Evolutionary conservation across 2,329 filamentous ascomycete species (phyloP).

Genomic region (Sporothrix dimorphospora): DNA sequence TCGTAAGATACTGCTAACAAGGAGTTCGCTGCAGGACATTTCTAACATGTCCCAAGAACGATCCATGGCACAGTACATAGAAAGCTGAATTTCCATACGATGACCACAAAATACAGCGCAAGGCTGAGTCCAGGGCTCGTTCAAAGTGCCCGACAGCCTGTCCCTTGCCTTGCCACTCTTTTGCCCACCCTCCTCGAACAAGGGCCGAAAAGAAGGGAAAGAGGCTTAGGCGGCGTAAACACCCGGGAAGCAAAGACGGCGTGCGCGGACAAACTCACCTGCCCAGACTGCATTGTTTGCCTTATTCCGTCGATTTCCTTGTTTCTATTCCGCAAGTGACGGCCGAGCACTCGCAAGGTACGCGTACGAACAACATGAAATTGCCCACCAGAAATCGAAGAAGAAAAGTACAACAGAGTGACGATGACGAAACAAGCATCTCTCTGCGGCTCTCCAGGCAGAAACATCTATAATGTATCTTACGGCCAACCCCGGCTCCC

Average conservation of each 20-base stretch:
- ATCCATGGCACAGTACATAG: not conserved
- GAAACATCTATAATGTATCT: not conserved
- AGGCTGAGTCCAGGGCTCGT: not conserved
- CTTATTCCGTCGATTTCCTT: not conserved
- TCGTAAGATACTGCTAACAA: not conserved
- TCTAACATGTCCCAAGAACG: not conserved
- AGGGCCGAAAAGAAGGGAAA: not conserved
- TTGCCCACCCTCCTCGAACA: not conserved
- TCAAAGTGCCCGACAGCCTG: not conserved
- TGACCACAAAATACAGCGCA: not conserved
- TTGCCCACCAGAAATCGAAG: not conserved
- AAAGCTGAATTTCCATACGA: too few species aligned
- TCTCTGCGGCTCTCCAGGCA: not conserved
- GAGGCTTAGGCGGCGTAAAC: slow-evolving; percentile 10
- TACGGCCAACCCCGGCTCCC: not conserved
- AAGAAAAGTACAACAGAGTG: not conserved
- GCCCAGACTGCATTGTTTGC: not conserved
- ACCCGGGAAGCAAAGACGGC: not conserved
- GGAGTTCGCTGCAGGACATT: not conserved
- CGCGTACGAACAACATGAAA: too few species aligned
- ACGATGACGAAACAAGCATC: not conserved
- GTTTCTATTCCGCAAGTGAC: not conserved
- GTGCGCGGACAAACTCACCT: not conserved
- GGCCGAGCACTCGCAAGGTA: too few species aligned
- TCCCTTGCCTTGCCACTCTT: not conserved